phyloP scores from a whole-genome alignment of 2,329 filamentous ascomycete genomes.

The Epicoccum sorghinum region DNA sequence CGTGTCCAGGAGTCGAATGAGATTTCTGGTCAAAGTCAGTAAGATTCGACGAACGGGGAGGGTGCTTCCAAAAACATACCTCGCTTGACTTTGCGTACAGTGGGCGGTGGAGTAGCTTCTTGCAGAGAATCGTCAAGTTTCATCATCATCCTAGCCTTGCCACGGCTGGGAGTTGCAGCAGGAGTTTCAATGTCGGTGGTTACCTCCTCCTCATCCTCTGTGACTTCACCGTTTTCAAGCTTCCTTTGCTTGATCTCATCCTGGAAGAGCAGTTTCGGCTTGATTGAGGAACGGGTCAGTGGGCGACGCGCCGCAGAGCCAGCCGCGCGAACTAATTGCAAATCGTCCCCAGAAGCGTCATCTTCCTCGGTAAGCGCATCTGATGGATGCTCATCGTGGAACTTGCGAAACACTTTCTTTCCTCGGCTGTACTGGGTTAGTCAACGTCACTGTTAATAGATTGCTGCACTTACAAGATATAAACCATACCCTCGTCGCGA shows the following conservation, averaged over 20 bases:
- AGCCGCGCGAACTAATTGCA: constrained; percentile 44
- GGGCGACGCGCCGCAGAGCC: constrained; percentile 53
- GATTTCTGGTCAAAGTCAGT: constrained; percentile 30
- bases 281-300: constrained; percentile 71
- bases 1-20: constrained; percentile 71
- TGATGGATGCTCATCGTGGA: constrained; percentile 50
- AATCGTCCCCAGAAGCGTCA: constrained; percentile 47
- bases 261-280: constrained; percentile 75
- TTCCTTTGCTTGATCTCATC: constrained; percentile 54
- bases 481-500: constrained; percentile 75
- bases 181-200: constrained; percentile 59
- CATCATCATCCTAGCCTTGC: constrained; percentile 54
- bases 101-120: constrained; percentile 60
- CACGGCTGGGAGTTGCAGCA: constrained; percentile 37
- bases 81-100: constrained; percentile 65
- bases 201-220: constrained; percentile 66
- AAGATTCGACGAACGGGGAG: neutral
- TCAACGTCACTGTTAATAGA: neutral
- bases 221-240: constrained; percentile 46
- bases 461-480: constrained; percentile 71
- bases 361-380: constrained; percentile 45
- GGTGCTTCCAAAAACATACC: constrained; percentile 42
- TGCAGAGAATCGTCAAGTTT: constrained; percentile 59
- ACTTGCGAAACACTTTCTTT: constrained; percentile 78
- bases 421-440: constrained; percentile 59